A percentile compares a stretch with the other conserved stretches of the same genome.
These are phyloP conservation scores for Penicillium malachiteum DNA, from an alignment of 495 filamentous ascomycete species.

Conservation along the genomic window DNA sequence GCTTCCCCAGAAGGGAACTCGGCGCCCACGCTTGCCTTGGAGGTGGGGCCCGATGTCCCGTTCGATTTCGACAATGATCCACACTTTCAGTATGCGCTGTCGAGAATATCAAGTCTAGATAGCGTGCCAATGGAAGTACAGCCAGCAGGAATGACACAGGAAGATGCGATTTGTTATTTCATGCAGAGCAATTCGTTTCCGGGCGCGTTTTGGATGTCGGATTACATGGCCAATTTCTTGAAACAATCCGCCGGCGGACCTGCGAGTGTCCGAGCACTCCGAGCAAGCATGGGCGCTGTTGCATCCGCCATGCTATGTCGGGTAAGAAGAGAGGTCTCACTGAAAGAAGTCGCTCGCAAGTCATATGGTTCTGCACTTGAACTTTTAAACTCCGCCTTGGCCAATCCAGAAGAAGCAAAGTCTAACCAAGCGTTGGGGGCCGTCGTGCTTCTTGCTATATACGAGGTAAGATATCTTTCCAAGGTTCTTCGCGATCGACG, in stretches of 20 bases:
- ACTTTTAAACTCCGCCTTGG: slow-evolving; percentile 53
- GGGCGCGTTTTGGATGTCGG: slow-evolving; percentile 32
- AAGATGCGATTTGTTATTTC: slow-evolving; percentile 47
- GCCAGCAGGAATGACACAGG: slow-evolving; percentile 25
- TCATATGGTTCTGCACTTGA: slow-evolving; percentile 51
- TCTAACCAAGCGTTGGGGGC: slow-evolving; percentile 62
- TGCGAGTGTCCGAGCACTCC: slow-evolving; percentile 36
- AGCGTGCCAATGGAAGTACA: slow-evolving; percentile 20
- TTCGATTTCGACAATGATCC: slow-evolving; percentile 23
- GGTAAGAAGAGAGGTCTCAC: slow-evolving; percentile 29
- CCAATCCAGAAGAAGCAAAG: slow-evolving; percentile 51
- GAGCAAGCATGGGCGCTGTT: slow-evolving; percentile 47
- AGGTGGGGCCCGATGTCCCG: slow-evolving; percentile 8
- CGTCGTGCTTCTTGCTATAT: slow-evolving; percentile 56
- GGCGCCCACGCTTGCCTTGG: slow-evolving; percentile 2
- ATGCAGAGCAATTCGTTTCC: slow-evolving; percentile 40
- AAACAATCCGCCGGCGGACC: slow-evolving; percentile 12
- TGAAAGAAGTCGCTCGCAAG: slow-evolving; percentile 39
- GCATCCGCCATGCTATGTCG: slow-evolving; percentile 52
- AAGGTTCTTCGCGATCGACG: not conserved
- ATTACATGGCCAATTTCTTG: slow-evolving; percentile 26
- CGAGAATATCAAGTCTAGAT: slow-evolving; percentile 2
- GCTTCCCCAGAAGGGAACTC: slow-evolving; percentile 23
- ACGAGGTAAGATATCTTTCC: slow-evolving; percentile 35
- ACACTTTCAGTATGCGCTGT: slow-evolving; percentile 9